Evolutionary conservation across 352 stramenopile species (phyloP).

Genomic region (Peronospora belbahrii): DNA sequence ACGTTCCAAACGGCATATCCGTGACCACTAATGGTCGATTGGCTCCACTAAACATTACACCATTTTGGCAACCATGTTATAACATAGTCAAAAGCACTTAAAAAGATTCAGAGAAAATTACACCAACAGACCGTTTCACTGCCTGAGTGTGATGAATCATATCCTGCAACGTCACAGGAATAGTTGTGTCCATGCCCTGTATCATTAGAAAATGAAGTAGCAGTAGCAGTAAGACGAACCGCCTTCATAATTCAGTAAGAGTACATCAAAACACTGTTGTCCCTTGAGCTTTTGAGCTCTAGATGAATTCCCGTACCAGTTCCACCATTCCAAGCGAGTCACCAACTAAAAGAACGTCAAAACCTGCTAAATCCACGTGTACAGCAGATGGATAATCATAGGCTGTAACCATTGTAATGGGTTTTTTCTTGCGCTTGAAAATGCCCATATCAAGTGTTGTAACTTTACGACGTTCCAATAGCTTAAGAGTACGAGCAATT

Average conservation of each 20-base stretch:
- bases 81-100: background rate
- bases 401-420: conserved; percentile 98
- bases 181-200: conserved; percentile 80
- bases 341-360: conserved; percentile 96
- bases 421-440: conserved; percentile 91
- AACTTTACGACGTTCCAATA: conserved; percentile 81
- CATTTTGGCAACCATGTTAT: background rate
- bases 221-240: no score
- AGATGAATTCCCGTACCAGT: conserved; percentile 82
- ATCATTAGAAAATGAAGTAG: no score
- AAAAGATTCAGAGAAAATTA: background rate
- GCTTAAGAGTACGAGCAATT: conserved; percentile 65
- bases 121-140: conserved; percentile 79
- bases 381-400: conserved; percentile 97
- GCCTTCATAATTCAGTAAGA: no score
- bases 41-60: conserved; percentile 44
- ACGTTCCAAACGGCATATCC: conserved; percentile 98
- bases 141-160: conserved; percentile 98
- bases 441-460: conserved; percentile 77
- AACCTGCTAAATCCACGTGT: conserved; percentile 95
- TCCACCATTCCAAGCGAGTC: conserved; percentile 99
- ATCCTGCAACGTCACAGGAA: conserved; percentile 95
- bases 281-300: background rate
- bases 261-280: background rate
- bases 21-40: conserved; percentile 90